Percentiles rank a stretch among this genome's conserved stretches.
Evolutionary conservation across 768 basidiomycete species (phyloP).

Genomic region (Lactifluus volemus): DNA sequence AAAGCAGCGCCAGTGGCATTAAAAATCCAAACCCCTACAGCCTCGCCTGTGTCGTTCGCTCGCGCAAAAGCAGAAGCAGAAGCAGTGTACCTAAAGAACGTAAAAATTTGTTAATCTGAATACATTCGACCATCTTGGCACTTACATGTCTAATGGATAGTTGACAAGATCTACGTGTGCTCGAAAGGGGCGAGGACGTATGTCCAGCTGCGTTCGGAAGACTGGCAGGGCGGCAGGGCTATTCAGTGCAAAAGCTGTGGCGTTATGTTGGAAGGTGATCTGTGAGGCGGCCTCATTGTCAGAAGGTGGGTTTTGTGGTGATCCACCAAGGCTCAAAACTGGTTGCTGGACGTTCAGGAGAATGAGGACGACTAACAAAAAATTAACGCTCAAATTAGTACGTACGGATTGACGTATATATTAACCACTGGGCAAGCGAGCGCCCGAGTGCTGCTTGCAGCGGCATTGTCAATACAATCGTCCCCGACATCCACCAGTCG

Average conservation of each 20-base stretch:
- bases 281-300: neutral
- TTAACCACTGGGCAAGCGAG: neutral
- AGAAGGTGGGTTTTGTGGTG: neutral
- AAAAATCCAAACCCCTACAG: neutral
- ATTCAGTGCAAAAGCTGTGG: neutral
- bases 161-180: neutral
- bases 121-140: neutral
- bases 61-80: neutral
- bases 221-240: neutral
- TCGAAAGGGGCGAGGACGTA: neutral
- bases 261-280: constrained; percentile 3
- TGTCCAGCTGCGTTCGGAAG: constrained; percentile 1
- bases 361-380: neutral
- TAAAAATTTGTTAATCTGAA: no score
- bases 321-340: neutral
- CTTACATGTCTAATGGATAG: constrained; percentile 11
- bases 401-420: constrained; percentile 10
- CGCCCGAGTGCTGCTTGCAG: neutral
- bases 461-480: neutral
- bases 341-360: neutral
- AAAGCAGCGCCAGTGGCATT: neutral
- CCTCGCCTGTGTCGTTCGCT: neutral
- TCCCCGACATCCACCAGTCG: constrained; percentile 6
- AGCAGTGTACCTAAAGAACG: neutral
- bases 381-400: neutral